Base-by-base conservation (phyloP, 768 basidiomycete species). In the Paxillus rubicundulus region DNA sequence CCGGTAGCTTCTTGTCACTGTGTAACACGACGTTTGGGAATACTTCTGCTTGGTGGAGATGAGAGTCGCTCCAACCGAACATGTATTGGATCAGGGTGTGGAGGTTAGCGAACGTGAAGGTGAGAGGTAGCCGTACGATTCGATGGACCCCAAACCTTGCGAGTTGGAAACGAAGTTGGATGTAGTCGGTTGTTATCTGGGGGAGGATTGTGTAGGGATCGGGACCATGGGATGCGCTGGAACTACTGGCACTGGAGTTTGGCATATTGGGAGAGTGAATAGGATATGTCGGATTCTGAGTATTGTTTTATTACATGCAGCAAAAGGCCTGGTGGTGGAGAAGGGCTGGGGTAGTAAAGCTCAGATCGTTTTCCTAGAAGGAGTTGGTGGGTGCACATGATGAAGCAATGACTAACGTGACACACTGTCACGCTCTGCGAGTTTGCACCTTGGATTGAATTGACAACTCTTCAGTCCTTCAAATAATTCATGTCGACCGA, bases 401-500 rank as follows among this genome's bases (percentile, higher is more conserved):
- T n/a, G n/a, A n/a, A n/a, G n/a, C n/a, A n/a, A n/a, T n/a, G n/a
- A n/a, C n/a, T n/a, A n/a, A n/a, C n/a, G n/a, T n/a, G 24, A 24
- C 24, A 24, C 24, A 24, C 24, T 24, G 24, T 24, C 24, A 24
- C 24, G 24, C 24, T 5, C 24, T 24, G 24, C 24, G 24, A 24
- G 24, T 24, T 5, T 24, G 24, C 3, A 24, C 24, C 24, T 24
- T 24, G 5, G 24, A 24, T 24, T 24, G 24, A 24, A 24, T 24
- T 24, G 24, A 24, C 24, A 24, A 24, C 24, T 6, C n/a, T n/a
- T n/a, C n/a, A n/a, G 24, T 85, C 85, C 16, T 85, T 83, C 64
- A 84, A 85, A 55, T 82, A 74, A 28, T 41, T 44, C 62, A 87
- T 87, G 86, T 77, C 84, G 55, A 75, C 79, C 50, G 79, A 82